Percentiles rank a stretch among this genome's conserved stretches.
Evolutionary conservation across 2,329 filamentous ascomycete species (phyloP).

Genomic region (Fusarium miscanthi): DNA sequence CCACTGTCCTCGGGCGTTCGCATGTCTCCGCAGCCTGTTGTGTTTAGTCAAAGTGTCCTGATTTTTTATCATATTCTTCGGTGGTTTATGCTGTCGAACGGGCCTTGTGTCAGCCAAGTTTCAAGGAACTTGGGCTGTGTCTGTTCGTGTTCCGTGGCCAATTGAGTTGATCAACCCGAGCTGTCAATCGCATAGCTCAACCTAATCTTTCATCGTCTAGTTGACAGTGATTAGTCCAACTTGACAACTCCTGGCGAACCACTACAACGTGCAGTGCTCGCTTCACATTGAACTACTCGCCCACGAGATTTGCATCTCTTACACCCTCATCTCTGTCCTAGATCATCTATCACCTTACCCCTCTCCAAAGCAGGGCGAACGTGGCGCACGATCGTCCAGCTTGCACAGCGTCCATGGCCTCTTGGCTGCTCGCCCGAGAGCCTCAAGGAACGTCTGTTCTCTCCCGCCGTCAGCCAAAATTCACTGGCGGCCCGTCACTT

Average conservation of each 20-base stretch:
- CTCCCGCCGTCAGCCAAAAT: slow-evolving; percentile 10
- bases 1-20: slow-evolving; percentile 12
- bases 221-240: neutral
- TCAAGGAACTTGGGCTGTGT: slow-evolving; percentile 17
- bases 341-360: slow-evolving; percentile 26
- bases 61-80: slow-evolving; percentile 12
- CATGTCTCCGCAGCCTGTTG: slow-evolving; percentile 20
- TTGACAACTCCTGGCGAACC: slow-evolving; percentile 19
- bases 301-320: slow-evolving; percentile 28
- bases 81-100: neutral
- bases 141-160: slow-evolving; percentile 21
- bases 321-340: slow-evolving; percentile 33
- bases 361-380: slow-evolving; percentile 43
- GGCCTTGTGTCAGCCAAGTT: slow-evolving; percentile 23
- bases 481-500: slow-evolving; percentile 17
- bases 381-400: slow-evolving; percentile 41
- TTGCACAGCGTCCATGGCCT: slow-evolving; percentile 32
- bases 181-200: neutral
- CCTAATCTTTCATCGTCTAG: neutral
- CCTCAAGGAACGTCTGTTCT: slow-evolving; percentile 34
- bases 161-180: slow-evolving; percentile 10
- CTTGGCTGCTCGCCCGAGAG: slow-evolving; percentile 31
- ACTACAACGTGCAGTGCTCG: slow-evolving; percentile 23
- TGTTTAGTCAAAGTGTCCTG: slow-evolving; percentile 14
- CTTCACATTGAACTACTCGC: slow-evolving; percentile 44